Conservation (phyloP, 306 rosid genomes). For the Trichosanthes truncata region DNA sequence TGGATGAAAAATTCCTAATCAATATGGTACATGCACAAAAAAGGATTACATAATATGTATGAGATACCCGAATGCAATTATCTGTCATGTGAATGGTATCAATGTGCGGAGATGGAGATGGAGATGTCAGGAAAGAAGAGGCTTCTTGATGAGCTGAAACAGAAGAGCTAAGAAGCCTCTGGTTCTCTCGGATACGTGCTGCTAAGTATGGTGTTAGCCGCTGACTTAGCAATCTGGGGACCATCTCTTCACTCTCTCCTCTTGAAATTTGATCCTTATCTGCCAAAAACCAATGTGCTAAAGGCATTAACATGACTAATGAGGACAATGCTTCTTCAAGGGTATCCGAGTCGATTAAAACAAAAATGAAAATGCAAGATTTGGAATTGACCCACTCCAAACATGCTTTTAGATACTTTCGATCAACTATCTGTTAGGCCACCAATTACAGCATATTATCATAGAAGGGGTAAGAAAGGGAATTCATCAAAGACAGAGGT, state of each 20-base stretch:
- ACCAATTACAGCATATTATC: too few species aligned
- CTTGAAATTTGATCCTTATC: background rate
- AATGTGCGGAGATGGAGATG: slow-evolving; percentile 19
- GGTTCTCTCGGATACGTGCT: slow-evolving; percentile 43
- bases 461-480: too few species aligned
- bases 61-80: slow-evolving; percentile 51
- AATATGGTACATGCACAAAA: background rate
- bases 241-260: slow-evolving; percentile 7
- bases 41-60: background rate
- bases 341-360: background rate
- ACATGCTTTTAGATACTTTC: background rate
- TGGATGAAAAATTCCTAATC: background rate
- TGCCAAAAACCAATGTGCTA: background rate
- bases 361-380: background rate
- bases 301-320: background rate
- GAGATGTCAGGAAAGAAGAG: slow-evolving; percentile 21
- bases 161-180: slow-evolving; percentile 35
- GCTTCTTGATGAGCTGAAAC: slow-evolving; percentile 40
- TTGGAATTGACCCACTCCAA: background rate
- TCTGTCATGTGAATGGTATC: slow-evolving; percentile 57
- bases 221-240: slow-evolving; percentile 36
- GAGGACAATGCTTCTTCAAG: background rate
- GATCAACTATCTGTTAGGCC: too few species aligned
- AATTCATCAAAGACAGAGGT: too few species aligned
- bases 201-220: slow-evolving; percentile 34